Conservation (phyloP, 306 rosid species). For the Fragaria ananassa region DNA sequence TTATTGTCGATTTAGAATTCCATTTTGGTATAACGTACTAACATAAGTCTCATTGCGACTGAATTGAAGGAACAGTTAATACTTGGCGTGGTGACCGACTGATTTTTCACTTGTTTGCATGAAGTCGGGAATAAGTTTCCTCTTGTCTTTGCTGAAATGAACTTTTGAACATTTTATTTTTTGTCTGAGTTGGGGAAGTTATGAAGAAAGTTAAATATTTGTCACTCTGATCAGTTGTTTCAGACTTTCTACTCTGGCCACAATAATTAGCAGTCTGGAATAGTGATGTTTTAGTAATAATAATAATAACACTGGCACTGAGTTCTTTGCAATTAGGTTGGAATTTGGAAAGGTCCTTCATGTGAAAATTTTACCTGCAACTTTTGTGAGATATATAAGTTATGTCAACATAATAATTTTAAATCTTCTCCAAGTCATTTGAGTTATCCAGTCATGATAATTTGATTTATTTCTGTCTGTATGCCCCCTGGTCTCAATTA, state of each 20-base stretch:
- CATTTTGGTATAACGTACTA: not conserved
- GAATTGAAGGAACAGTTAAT: not conserved
- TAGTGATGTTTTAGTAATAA: not conserved
- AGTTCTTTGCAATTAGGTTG: not conserved
- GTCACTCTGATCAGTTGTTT: not conserved
- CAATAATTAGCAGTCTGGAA: not conserved
- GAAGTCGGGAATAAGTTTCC: not conserved
- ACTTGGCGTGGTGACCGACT: not conserved
- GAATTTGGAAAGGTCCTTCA: not conserved
- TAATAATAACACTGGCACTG: not conserved
- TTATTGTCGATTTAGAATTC: not conserved
- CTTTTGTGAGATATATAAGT: not conserved
- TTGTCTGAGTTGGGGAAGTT: not conserved
- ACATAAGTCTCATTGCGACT: not conserved
- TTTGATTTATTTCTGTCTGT: not conserved
- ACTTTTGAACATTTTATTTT: not conserved
- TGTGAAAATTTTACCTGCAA: not conserved
- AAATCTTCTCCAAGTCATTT: not conserved
- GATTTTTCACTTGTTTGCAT: not conserved
- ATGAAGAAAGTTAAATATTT: not conserved
- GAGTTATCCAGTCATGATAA: not conserved
- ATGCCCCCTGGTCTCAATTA: not conserved
- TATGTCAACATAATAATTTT: too few relatives aligned
- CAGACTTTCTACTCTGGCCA: not conserved
- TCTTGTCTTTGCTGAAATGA: not conserved